A percentile compares a stretch with the other conserved stretches of the same genome.
Conservation (phyloP, 2,329 filamentous ascomycete genomes). For the Diaporthe citri region DNA sequence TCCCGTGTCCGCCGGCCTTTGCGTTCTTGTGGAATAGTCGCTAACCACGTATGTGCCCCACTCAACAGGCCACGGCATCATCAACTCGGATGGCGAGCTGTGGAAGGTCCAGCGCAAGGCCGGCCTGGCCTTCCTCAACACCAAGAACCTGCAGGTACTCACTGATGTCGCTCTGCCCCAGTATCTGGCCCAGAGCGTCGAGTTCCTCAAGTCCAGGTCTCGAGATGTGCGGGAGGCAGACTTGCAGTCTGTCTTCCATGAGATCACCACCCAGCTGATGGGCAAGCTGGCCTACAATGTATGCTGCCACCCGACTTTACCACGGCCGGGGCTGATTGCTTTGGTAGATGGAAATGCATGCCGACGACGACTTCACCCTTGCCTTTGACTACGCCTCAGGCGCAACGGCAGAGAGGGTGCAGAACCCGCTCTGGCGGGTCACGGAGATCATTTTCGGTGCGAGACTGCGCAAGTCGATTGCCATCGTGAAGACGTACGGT, state of each 20-base stretch:
- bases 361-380: slow-evolving; percentile 69
- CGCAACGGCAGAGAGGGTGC: slow-evolving; percentile 71
- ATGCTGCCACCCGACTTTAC: slow-evolving; percentile 40
- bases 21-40: not conserved
- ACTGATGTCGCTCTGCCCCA: slow-evolving; percentile 69
- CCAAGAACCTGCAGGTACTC: slow-evolving; percentile 67
- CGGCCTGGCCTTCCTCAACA: slow-evolving; percentile 69
- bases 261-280: slow-evolving; percentile 75
- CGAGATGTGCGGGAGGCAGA: slow-evolving; percentile 57
- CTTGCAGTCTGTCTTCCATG: slow-evolving; percentile 71
- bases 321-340: not conserved
- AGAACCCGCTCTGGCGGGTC: slow-evolving; percentile 73
- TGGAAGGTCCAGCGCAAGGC: slow-evolving; percentile 75
- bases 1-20: not conserved
- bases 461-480: slow-evolving; percentile 62
- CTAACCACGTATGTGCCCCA: not conserved
- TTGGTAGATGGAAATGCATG: slow-evolving; percentile 73
- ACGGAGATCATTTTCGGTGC: slow-evolving; percentile 67
- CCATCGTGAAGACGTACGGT: slow-evolving; percentile 67
- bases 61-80: slow-evolving; percentile 68
- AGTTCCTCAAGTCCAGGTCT: slow-evolving; percentile 51
- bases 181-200: slow-evolving; percentile 61
- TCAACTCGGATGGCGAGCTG: slow-evolving; percentile 74
- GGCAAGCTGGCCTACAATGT: slow-evolving; percentile 76
- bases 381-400: slow-evolving; percentile 75